Evolutionary conservation across 441 rosid species (phyloP), one percentile per base, ranked within the genome.

Genomic region (Erodium texanum): DNA sequence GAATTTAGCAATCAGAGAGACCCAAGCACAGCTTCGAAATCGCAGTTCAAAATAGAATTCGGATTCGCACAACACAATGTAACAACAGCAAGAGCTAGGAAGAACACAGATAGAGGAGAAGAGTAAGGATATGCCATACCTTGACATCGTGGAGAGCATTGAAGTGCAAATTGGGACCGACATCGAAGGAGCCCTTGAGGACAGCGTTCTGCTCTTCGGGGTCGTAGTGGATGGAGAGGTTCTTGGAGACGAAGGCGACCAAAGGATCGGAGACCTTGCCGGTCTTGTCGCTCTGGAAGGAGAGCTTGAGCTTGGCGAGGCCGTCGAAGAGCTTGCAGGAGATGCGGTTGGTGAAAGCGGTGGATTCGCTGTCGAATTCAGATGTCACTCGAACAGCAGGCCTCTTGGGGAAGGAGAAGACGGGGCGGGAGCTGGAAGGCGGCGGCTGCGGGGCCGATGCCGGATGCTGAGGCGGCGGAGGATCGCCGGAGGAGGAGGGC

Each of bases 291-390:
- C 86, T 91, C 69, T 78, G 84, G 78, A 93, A 89, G 34, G 88
- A 78, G 24, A 93, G 68, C 66, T 87, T 91, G 71, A 91, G 83
- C 85, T 88, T 93, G 43, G 93, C 96, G 62, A 93, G 82, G 73
- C 82, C 79, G 56, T 89, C 97, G 59, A 93, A 84, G 66, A 93
- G 76, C 87, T 88, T 91, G 74, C 89, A 85, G 29, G 97, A 91
- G 3, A 89, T 77, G 77, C 82, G 91, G 79, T 91, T 93, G 61
- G 88, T 54, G 85, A 93, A 88, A 1, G 81, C 36, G 65, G 88
- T 82, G 81, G 78, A 80, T 0, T 89, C 96, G 65, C 97, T 91
- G 85, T 93, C 96, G 73, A 87, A 89, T 81, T 91, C 99, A 2
- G 96, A 82, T 59, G 97, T 88, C 5, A 89, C 83, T 3, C 97